A percentile compares a stretch with the other conserved stretches of the same genome.
Conservation (phyloP, 1,284 basidiomycete genomes). For the Inonotus obliquus region DNA sequence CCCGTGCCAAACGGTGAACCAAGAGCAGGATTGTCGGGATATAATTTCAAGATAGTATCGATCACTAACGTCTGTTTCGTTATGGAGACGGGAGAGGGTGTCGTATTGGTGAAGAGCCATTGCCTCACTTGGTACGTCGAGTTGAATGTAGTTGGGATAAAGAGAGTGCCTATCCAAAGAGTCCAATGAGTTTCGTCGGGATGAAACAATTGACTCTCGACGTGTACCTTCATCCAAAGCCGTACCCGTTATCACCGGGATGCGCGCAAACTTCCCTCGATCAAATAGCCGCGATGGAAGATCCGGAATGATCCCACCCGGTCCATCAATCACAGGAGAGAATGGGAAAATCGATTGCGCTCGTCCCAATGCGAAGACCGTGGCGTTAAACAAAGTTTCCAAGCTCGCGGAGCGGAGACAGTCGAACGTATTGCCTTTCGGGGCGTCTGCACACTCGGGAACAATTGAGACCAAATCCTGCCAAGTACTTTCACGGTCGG, state of each 20-base stretch:
- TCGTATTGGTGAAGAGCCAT: conserved; percentile 29
- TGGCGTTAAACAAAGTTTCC: conserved; percentile 32
- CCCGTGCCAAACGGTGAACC: conserved; percentile 50
- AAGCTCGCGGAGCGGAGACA: conserved; percentile 37
- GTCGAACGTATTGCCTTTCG: conserved; percentile 32
- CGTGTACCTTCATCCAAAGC: conserved; percentile 41
- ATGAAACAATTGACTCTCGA: not conserved
- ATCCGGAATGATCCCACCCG: conserved; percentile 38
- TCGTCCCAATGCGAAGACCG: conserved; percentile 24
- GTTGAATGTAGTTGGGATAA: conserved; percentile 30
- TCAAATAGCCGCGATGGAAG: conserved; percentile 35
- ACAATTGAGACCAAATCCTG: conserved; percentile 36
- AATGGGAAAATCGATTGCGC: conserved; percentile 33
- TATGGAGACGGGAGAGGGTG: conserved; percentile 29
- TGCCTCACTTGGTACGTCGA: conserved; percentile 28
- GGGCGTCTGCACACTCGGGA: conserved; percentile 30
- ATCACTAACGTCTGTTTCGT: conserved; percentile 25
- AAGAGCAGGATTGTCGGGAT: conserved; percentile 42
- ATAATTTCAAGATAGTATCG: conserved; percentile 36
- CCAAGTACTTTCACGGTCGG: conserved; percentile 34
- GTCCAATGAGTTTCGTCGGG: not conserved
- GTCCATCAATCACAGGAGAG: conserved; percentile 39
- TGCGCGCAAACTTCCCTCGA: conserved; percentile 32
- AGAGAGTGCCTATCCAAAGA: conserved; percentile 24
- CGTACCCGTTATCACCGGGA: conserved; percentile 47